Percentiles rank a stretch among this genome's conserved stretches.
Evolutionary conservation across 2,329 filamentous ascomycete genomes (phyloP).

Genomic region (Apiospora marii): DNA sequence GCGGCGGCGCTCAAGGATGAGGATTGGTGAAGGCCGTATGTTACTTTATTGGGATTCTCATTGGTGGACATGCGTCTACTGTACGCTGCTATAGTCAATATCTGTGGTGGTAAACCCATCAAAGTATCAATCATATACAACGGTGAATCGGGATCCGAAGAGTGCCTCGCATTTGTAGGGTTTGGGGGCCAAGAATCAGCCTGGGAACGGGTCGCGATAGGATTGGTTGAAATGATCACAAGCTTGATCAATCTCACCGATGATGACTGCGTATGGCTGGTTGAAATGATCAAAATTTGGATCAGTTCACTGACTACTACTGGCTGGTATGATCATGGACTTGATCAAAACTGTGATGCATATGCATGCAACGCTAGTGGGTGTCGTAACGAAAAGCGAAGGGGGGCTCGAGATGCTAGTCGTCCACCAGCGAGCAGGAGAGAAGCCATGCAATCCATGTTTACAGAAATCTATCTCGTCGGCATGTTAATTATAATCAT

Average conservation of each 20-base stretch:
- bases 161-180: background rate
- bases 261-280: background rate
- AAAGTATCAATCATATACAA: background rate
- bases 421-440: background rate
- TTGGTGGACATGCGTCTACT: background rate
- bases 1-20: slow-evolving; percentile 26
- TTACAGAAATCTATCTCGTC: background rate
- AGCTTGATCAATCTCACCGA: background rate
- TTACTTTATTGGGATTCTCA: background rate
- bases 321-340: background rate
- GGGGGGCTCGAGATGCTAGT: background rate
- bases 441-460: background rate
- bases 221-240: background rate
- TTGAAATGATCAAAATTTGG: background rate
- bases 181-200: background rate
- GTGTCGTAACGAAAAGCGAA: background rate
- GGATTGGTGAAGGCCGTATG: slow-evolving; percentile 15
- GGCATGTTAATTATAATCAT: background rate
- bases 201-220: too few species aligned
- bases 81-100: background rate
- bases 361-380: background rate
- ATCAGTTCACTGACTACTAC: background rate
- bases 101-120: background rate
- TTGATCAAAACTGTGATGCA: background rate
- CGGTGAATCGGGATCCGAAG: background rate